Evolutionary conservation across 2,329 filamentous ascomycete species (phyloP), one percentile per base, ranked within the genome.

Genomic region (Colletotrichum chrysophilum): DNA sequence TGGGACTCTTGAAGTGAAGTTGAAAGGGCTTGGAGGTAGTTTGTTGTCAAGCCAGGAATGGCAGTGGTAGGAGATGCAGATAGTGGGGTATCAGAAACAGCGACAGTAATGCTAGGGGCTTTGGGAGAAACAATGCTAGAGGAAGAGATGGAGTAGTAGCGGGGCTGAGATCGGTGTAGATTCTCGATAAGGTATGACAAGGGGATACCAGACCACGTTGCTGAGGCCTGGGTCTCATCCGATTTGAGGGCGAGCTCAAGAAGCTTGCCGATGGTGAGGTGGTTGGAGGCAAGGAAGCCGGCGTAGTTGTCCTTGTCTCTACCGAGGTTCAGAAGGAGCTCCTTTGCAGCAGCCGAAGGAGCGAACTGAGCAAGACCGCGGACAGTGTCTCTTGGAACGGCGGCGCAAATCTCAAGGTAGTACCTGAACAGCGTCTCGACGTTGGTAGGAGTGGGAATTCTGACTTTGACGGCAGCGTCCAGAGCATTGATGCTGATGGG

Each of bases 91-190:
- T 73, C 70, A 18, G 70, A 73, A 32, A 73, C 70, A 14, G 70
- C 56, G 12, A 73, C 65, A 12, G 70, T 69, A 14, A 73, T 73
- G 56, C 65, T 73, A 10, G 70, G 70, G 13, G 70, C 30, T 30
- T 73, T 73, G 30, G 70, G 70, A 32, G 70, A 73, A 38, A 73
- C 70, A 14, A 86, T 83, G 16, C 84, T 86, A 9, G 90, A 92
- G 1, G 89, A 92, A 0, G 91, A 92, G 74, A 93, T 92, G 8
- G 89, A 91, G 81, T 93, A 93, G 76, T 91, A 90, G 5, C 91
- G 89, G 12, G 91, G 86, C 14, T 90, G 88, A 86, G 93, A 90
- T 0, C 87, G 86, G 2, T 90, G 87, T 0, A 91, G 87, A 82
- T 90, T 89, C 52, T 88, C 86, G 18, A 93, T 86, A 81, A 90